Conservation (phyloP, 179 eudicot genomes). For the Corrigiola litoralis region DNA sequence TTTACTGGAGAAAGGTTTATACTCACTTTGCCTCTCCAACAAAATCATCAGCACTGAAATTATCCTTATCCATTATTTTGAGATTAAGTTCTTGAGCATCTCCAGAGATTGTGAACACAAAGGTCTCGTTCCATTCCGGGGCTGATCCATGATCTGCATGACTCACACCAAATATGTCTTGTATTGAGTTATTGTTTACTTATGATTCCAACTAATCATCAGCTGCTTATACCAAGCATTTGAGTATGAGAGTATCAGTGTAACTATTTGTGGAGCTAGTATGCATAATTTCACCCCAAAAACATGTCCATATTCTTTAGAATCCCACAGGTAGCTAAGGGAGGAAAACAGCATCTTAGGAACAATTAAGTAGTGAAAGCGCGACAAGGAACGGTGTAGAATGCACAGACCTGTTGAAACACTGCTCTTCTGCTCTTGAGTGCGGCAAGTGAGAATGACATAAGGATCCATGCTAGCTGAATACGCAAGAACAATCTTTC, state of each 20-base stretch:
- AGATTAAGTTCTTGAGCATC: constrained; percentile 42
- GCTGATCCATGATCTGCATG: constrained; percentile 54
- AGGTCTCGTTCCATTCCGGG: constrained; percentile 85
- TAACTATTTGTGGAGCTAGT: too few species aligned
- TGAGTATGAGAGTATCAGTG: not conserved
- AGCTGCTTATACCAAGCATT: not conserved
- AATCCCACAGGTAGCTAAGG: too few species aligned
- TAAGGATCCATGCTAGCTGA: constrained; percentile 73
- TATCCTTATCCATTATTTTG: constrained; percentile 69
- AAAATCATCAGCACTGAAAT: constrained; percentile 50
- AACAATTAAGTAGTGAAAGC: not conserved
- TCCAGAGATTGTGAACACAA: constrained; percentile 50
- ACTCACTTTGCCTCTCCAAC: constrained; percentile 73
- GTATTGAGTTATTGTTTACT: not conserved
- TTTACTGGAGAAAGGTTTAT: not conserved
- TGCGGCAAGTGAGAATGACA: constrained; percentile 53
- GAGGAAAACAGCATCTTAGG: not conserved
- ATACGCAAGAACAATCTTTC: constrained; percentile 3
- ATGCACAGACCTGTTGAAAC: constrained; percentile 47
- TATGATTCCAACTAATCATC: not conserved
- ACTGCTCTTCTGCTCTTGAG: constrained; percentile 69
- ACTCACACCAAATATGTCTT: not conserved
- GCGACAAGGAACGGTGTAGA: not conserved
- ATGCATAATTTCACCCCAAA: too few species aligned
- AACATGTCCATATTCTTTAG: too few species aligned